Evolutionary conservation across 805 yeast genomes (phyloP).

Genomic region (Wickerhamomyces canadensis): DNA sequence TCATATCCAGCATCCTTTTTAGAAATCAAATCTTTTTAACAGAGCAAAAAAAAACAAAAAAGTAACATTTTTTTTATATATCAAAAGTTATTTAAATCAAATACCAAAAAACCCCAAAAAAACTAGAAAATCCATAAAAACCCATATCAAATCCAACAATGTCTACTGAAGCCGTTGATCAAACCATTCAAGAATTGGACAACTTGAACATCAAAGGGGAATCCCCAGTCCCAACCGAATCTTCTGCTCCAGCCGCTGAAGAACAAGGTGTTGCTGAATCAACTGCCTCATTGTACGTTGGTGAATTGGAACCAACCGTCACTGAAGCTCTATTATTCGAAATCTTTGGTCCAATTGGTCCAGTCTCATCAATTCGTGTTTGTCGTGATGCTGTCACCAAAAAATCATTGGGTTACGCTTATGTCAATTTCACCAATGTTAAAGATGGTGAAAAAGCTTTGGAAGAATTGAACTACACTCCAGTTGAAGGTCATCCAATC

Average conservation of each 20-base stretch:
- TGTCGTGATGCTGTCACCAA: constrained; percentile 98
- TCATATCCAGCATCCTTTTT: background rate
- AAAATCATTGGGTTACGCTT: constrained; percentile 96
- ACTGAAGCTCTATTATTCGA: constrained; percentile 94
- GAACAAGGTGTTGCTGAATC: constrained; percentile 43
- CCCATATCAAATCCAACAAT: constrained; percentile 12
- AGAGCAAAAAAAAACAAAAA: background rate
- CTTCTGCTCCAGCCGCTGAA: constrained; percentile 23
- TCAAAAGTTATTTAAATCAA: constrained; percentile 5
- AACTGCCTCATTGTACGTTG: constrained; percentile 90
- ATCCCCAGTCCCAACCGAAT: constrained; percentile 8
- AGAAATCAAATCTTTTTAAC: background rate
- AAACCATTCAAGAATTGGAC: constrained; percentile 42
- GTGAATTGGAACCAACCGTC: constrained; percentile 90
- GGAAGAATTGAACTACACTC: constrained; percentile 91
- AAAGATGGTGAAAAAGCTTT: constrained; percentile 92
- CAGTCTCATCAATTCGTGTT: constrained; percentile 94
- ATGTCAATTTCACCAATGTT: constrained; percentile 88
- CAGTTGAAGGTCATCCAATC: constrained; percentile 93
- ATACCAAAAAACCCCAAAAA: constrained; percentile 16
- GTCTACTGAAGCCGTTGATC: constrained; percentile 37
- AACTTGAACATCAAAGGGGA: constrained; percentile 38
- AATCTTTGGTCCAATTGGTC: constrained; percentile 90
- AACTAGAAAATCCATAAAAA: constrained; percentile 16
- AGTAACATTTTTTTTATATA: background rate